Base-by-base conservation (phyloP, 306 rosid genomes). In the Cicer arietinum region DNA sequence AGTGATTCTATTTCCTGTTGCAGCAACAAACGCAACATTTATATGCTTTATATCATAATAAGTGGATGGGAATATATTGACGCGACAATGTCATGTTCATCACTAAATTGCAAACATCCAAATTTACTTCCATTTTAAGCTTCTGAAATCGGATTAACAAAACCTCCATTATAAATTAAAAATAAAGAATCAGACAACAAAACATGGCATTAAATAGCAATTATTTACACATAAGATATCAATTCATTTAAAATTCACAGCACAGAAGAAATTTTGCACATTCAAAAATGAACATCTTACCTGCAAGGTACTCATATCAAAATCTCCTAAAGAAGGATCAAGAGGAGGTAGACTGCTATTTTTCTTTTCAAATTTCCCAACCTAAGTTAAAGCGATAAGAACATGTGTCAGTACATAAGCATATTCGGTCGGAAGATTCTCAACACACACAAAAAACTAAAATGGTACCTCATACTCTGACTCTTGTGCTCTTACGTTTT, bases 251-350 rank as follows among this genome's bases (percentile, higher is more conserved):
- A 44, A 54, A 37, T 41, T 14, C 18, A 67, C 25, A 16, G 43
- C 25, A 14, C 4, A 45, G 39, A 75, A 17, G 48, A 68, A 82
- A 25, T 18, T 20, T 22, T 6, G 54, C 53, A 47, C 1, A 7
- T 10, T 13, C 39, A 59, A 71, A 75, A 70, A 70, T 22, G 42
- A 67, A 50, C 10, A 69, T 67, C 60, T 41, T 80, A 92, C 97
- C 97, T 92, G 97, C 85, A 92, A 86, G 18, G 91, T 78, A 73
- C 74, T 77, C 62, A 85, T 79, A 82, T 90, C 94, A 80, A 92
- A 79, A 17, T 87, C 91, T 71, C 50, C 87, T 30, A 85, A 82
- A 71, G 90, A 75, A 82, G 83, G 82, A 77, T 89, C 92, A 25
- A 74, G 81, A 37, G 84, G 86, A 69, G 92, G 86, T 64, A 61